A percentile compares a stretch with the other conserved stretches of the same genome.
phyloP scores from a whole-genome alignment of 2,329 filamentous ascomycete genomes.

The Fusarium falciforme region DNA sequence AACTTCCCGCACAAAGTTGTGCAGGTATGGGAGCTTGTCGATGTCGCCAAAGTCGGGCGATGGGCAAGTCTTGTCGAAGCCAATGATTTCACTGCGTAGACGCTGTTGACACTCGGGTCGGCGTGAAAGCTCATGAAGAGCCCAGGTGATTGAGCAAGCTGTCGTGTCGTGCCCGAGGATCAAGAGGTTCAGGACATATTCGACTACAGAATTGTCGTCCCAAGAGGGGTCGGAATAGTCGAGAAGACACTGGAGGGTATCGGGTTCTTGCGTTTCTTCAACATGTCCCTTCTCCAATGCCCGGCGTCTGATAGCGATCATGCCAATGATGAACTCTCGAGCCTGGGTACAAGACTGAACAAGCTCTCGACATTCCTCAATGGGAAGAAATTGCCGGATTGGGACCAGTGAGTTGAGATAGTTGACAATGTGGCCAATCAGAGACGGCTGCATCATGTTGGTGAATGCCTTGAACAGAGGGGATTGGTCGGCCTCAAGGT shows the following conservation, averaged over 20 bases:
- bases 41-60: slow-evolving; percentile 36
- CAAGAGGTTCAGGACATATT: slow-evolving; percentile 55
- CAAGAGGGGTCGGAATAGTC: slow-evolving; percentile 40
- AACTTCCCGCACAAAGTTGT: slow-evolving; percentile 57
- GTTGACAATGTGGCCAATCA: slow-evolving; percentile 42
- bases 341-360: slow-evolving; percentile 45
- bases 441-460: slow-evolving; percentile 42
- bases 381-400: slow-evolving; percentile 49
- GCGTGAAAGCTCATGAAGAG: slow-evolving; percentile 53
- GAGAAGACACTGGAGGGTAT: slow-evolving; percentile 51
- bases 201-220: slow-evolving; percentile 44
- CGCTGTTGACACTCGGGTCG: slow-evolving; percentile 51
- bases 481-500: slow-evolving; percentile 44
- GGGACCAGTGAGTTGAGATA: slow-evolving; percentile 51
- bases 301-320: slow-evolving; percentile 20
- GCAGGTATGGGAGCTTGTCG: slow-evolving; percentile 51
- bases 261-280: slow-evolving; percentile 1
- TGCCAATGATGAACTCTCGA: slow-evolving; percentile 45
- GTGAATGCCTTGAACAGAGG: slow-evolving; percentile 38
- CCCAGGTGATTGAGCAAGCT: slow-evolving; percentile 56
- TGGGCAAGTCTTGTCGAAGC: slow-evolving; percentile 18
- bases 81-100: slow-evolving; percentile 52
- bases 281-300: slow-evolving; percentile 1
- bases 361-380: slow-evolving; percentile 52
- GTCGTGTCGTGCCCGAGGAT: slow-evolving; percentile 59